Base-by-base conservation (phyloP, 179 eudicot genomes). In the Pouteria campechiana region DNA sequence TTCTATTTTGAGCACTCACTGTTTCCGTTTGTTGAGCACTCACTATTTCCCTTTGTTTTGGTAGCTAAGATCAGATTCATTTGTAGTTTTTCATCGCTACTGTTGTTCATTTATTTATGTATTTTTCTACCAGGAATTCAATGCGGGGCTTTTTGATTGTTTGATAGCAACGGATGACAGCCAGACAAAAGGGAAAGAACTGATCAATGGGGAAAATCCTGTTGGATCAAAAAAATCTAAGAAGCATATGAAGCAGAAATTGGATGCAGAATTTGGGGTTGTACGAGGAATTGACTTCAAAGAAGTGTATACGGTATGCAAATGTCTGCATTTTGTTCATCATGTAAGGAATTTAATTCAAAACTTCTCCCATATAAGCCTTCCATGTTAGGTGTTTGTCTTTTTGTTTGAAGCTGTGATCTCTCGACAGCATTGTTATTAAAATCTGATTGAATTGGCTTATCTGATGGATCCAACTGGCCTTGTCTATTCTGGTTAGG, bases 211-310 rank as follows among this genome's bases (percentile, higher is more conserved):
- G 14, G 74, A 63, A 55, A 74, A 53, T 45, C 61, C 47, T 35
- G 49, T 46, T 20, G 77, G 60, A 43, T 54, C 51, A 4, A 79
- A 59, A 58, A 86, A 70, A 58, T 50, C 70, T 38, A 87, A 52
- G 55, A 82, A 52, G 32, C 75, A 50, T 55, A 24, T 50, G 30
- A 90, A 70, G 68, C 66, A 37, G 33, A 86, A 81, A 46, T 52
- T 72, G 50, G 99, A 92, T 65, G 67, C 88, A 42, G 99, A 92
- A 61, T 87, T 87, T 61, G 94, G 96, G 13, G 96, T 92, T 18
- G 92, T 79, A 25, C 70, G 99, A 73, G 99, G 99, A 50, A 79
- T 92, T 59, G 99, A 87, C 74, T 86, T 92, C 69, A 87, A 92
- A 67, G 75, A 92, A 56, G 99, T 92, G 44, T 61, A 79, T 55